Evolutionary conservation across 768 basidiomycete species (phyloP), one percentile per base, ranked within the genome.

Genomic region (Serendipita sp.): DNA sequence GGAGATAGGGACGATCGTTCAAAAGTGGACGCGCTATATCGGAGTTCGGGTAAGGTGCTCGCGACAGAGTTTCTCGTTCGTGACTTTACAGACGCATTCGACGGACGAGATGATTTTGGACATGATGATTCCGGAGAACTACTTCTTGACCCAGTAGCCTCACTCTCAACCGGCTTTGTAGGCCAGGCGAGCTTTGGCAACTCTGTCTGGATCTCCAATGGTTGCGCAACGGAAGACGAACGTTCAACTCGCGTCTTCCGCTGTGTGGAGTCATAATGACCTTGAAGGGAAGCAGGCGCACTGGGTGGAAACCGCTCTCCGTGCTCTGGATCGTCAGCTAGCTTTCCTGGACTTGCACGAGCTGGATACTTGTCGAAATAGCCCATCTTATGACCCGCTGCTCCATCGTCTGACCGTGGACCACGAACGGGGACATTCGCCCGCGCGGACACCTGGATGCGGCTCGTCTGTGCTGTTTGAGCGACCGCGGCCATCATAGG

Each of bases 301-400:
- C 30, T 48, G n/a, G 56, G 36, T 28, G 18, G 15, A 23, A 23
- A 47, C 38, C 44, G 32, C 47, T 41, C 35, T 45, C n/a, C 32
- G 64, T 41, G 28, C 41, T 30, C 34, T n/a, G 13, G 48, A 10
- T 51, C 45, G 38, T 44, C 35, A 60, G 46, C 54, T 41, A 30
- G 28, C n/a, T 28, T 30, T 52, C 65, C 44, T 36, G 44, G 44
- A 35, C 35, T 60, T 66, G 65, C 47, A 32, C 68, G 67, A 13
- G 41, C 52, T 30, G 68, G 68, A 54, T 69, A 69, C 48, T 68
- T 66, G 52, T 68, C 68, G 62, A 69, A 69, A 47, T 69, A 69
- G 11, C 68, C 56, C 56, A 67, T 56, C 23, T 35, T 3, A 2
- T 68, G 68, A 30, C 68, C 66, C 15, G 67, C 46, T 16, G 67